phyloP scores from a whole-genome alignment of 1,139 yeast species.

The Hyphopichia wangnamkhiaoensis region DNA sequence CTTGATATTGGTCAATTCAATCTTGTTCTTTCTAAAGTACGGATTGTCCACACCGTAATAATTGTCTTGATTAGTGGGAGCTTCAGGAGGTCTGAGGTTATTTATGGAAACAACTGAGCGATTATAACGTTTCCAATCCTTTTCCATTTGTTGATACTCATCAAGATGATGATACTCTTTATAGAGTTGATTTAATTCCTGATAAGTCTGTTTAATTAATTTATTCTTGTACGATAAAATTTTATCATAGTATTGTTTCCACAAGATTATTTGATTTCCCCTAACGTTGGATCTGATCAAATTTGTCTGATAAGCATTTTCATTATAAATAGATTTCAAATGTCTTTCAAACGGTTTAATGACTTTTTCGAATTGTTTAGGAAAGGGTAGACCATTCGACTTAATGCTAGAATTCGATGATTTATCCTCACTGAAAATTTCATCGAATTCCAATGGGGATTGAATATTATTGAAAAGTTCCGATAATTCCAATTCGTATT shows the following conservation, averaged over 20 bases:
- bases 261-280: conserved; percentile 31
- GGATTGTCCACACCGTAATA: conserved; percentile 26
- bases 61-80: conserved; percentile 25
- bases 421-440: conserved; percentile 14
- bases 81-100: conserved; percentile 16
- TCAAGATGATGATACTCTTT: conserved; percentile 26
- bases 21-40: conserved; percentile 27
- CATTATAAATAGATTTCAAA: conserved; percentile 27
- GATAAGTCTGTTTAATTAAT: conserved; percentile 24
- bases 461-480: conserved; percentile 30
- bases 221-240: conserved; percentile 23
- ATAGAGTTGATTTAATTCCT: conserved; percentile 26
- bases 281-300: conserved; percentile 22
- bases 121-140: conserved; percentile 30
- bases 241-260: conserved; percentile 33
- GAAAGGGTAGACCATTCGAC: conserved; percentile 28
- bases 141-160: conserved; percentile 11
- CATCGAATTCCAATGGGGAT: conserved; percentile 39
- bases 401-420: conserved; percentile 2
- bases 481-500: conserved; percentile 31
- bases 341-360: conserved; percentile 26
- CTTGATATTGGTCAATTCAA: conserved; percentile 37
- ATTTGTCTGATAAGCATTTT: conserved; percentile 31
- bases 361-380: conserved; percentile 26
- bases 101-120: conserved; percentile 26